phyloP scores from a whole-genome alignment of 192 early-diverging fungal species.

The Coemansia sp. region DNA sequence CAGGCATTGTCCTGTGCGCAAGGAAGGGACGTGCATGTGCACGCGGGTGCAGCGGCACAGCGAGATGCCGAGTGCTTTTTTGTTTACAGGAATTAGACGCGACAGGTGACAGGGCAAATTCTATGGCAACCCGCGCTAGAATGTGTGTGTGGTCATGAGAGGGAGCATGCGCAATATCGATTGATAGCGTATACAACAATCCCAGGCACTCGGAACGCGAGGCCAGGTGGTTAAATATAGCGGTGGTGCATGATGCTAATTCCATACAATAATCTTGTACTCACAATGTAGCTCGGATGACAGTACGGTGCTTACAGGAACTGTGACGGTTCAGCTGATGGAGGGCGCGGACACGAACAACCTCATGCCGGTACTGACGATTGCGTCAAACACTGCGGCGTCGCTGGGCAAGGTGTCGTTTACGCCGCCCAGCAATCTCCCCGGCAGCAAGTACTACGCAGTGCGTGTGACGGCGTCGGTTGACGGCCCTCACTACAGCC shows the following conservation, averaged over 20 bases:
- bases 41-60: not conserved
- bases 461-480: slow-evolving; percentile 41
- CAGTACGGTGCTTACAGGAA: slow-evolving; percentile 41
- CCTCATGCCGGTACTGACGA: slow-evolving; percentile 26
- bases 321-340: slow-evolving; percentile 51
- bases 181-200: not conserved
- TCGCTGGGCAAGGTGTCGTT: slow-evolving; percentile 25
- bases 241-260: not conserved
- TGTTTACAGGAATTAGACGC: not conserved
- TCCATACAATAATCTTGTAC: not conserved
- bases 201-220: not conserved
- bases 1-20: not conserved
- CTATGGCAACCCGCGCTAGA: not conserved
- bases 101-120: not conserved
- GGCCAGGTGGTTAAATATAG: not conserved
- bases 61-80: not conserved
- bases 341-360: slow-evolving; percentile 47
- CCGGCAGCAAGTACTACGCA: slow-evolving; percentile 36
- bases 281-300: slow-evolving; percentile 36
- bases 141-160: slow-evolving; percentile 1
- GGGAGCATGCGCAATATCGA: not conserved
- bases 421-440: slow-evolving; percentile 29
- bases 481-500: slow-evolving; percentile 53
- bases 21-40: not conserved
- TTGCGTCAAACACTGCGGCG: slow-evolving; percentile 29